Conservation (phyloP, 2,329 filamentous ascomycete species). For the Exserohilum turcica region DNA sequence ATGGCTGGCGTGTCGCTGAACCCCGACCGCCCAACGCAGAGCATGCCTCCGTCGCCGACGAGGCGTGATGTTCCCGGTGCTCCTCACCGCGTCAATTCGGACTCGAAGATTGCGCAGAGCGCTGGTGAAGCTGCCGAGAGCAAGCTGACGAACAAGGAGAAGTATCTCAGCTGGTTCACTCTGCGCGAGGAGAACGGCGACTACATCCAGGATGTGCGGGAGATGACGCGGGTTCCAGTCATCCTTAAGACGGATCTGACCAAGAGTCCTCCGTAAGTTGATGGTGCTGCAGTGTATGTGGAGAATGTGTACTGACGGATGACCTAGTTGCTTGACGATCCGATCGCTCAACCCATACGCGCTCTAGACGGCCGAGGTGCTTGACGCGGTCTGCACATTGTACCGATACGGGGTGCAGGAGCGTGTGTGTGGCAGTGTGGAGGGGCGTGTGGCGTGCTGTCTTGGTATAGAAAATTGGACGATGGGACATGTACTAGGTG, state of each 20-base stretch:
- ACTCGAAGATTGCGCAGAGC: slow-evolving; percentile 81
- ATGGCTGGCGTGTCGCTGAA: slow-evolving; percentile 88
- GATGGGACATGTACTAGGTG: slow-evolving; percentile 36
- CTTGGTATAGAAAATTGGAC: slow-evolving; percentile 42
- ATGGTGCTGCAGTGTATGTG: neutral
- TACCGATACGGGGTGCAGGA: slow-evolving; percentile 1
- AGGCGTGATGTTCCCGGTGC: slow-evolving; percentile 71
- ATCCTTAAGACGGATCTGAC: slow-evolving; percentile 97
- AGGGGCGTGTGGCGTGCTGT: slow-evolving; percentile 16
- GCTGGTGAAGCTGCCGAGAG: slow-evolving; percentile 73
- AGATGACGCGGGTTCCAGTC: slow-evolving; percentile 97
- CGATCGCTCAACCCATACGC: slow-evolving; percentile 82
- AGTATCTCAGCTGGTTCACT: slow-evolving; percentile 88
- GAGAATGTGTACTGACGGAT: slow-evolving; percentile 22
- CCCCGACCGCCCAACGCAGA: slow-evolving; percentile 86
- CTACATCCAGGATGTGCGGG: slow-evolving; percentile 96
- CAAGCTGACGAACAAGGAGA: slow-evolving; percentile 90
- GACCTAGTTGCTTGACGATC: slow-evolving; percentile 75
- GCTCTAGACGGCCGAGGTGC: slow-evolving; percentile 42
- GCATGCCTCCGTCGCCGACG: slow-evolving; percentile 88
- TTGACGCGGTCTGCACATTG: neutral
- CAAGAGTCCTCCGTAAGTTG: slow-evolving; percentile 98
- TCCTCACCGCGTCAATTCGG: slow-evolving; percentile 87
- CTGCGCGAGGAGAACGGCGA: slow-evolving; percentile 91
- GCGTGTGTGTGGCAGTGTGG: neutral